Percentiles rank a stretch among this genome's conserved stretches.
phyloP scores from a whole-genome alignment of 2,329 filamentous ascomycete species.

The Phialemoniopsis sp. region DNA sequence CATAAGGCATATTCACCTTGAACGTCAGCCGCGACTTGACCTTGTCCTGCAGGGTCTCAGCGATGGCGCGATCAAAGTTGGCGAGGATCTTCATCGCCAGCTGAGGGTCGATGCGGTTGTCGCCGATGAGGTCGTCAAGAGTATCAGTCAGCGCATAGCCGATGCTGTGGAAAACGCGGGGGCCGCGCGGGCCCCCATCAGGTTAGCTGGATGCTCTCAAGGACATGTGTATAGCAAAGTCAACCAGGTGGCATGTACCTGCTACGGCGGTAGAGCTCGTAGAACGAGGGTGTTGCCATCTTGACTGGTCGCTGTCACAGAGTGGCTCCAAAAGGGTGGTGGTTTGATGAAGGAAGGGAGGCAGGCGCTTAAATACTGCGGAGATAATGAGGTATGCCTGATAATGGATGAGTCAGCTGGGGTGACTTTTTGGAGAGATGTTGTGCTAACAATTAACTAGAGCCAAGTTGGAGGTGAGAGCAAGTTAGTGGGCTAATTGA shows the following conservation, averaged over 20 bases:
- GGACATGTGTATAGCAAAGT: slow-evolving; percentile 22
- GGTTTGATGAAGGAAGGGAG: slow-evolving; percentile 7
- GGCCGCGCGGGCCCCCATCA: slow-evolving; percentile 5
- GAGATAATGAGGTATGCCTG: slow-evolving; percentile 4
- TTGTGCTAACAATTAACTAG: no score
- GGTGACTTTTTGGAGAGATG: no score
- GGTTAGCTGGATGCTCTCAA: slow-evolving; percentile 9
- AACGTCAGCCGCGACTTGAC: slow-evolving; percentile 90
- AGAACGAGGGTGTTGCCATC: slow-evolving; percentile 53
- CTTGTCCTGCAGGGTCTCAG: slow-evolving; percentile 85
- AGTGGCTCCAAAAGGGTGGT: background rate
- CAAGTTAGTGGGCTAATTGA: no score
- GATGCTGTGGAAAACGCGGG: slow-evolving; percentile 56
- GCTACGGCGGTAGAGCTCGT: slow-evolving; percentile 97
- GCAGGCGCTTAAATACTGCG: slow-evolving; percentile 16
- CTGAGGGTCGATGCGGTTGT: slow-evolving; percentile 93
- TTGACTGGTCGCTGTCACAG: slow-evolving; percentile 5
- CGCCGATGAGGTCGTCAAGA: slow-evolving; percentile 92
- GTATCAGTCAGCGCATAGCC: slow-evolving; percentile 92
- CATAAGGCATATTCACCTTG: slow-evolving; percentile 61
- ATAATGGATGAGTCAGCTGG: no score
- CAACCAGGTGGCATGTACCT: slow-evolving; percentile 58
- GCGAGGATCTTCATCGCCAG: slow-evolving; percentile 96
- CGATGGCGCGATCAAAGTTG: slow-evolving; percentile 92
- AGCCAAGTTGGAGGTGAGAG: no score